Conservation (phyloP, 768 basidiomycete genomes). For the Lentinula aciculospora region DNA sequence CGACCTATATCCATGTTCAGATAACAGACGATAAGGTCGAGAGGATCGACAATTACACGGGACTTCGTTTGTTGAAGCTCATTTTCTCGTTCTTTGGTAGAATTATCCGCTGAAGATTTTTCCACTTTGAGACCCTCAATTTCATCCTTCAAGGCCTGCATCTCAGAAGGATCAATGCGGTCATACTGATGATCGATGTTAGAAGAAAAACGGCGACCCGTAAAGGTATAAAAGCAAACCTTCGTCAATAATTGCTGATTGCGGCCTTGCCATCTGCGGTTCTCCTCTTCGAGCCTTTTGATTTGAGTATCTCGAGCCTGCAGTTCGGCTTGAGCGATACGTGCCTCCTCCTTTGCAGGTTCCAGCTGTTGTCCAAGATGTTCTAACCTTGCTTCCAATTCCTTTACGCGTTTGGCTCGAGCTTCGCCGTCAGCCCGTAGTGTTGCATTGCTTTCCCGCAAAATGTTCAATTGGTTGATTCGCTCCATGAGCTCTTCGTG, state of each 20-base stretch:
- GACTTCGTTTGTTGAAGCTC: conserved; percentile 18
- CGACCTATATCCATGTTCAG: conserved; percentile 24
- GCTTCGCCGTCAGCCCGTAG: conserved; percentile 72
- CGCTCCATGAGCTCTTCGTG: conserved; percentile 81
- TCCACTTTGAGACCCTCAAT: conserved; percentile 47
- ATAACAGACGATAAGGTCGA: conserved; percentile 7
- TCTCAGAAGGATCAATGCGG: conserved; percentile 81
- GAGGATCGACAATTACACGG: conserved; percentile 21
- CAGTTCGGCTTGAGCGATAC: conserved; percentile 66
- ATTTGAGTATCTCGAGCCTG: conserved; percentile 65
- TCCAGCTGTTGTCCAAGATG: conserved; percentile 57
- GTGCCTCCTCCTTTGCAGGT: conserved; percentile 68
- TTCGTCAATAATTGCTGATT: conserved; percentile 78
- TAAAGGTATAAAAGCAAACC: conserved; percentile 30
- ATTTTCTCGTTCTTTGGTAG: conserved; percentile 24
- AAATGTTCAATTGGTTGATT: conserved; percentile 80
- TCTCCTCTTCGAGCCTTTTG: conserved; percentile 68
- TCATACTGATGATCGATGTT: conserved; percentile 52
- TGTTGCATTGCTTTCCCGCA: conserved; percentile 86
- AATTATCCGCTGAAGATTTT: conserved; percentile 17
- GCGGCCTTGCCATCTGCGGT: conserved; percentile 77
- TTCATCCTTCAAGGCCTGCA: conserved; percentile 75
- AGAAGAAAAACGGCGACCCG: neutral
- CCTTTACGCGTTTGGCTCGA: conserved; percentile 61
- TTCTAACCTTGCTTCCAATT: conserved; percentile 61